Evolutionary conservation across 345 rosid genomes (phyloP), one percentile per base, ranked within the genome.

Genomic region (Eucalyptus marginata): DNA sequence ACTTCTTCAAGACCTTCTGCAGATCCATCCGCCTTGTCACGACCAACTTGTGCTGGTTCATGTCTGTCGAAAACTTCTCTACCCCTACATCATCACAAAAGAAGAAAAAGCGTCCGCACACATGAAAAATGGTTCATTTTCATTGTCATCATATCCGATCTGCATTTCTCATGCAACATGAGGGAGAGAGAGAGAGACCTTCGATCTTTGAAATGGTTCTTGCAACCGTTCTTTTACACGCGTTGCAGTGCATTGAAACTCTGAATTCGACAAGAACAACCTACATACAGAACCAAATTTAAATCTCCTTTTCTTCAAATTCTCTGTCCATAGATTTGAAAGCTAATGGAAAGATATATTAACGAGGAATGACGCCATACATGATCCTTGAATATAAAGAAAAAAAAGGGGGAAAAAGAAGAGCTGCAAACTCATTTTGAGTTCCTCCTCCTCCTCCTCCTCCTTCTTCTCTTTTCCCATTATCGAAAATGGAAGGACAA

Each of bases 181-280:
- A 68, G 24, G 5, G 16, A 68, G 25, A 71, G 51, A 36, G 47
- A 58, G 80, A 68, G 81, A 71, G 58, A 95, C 99, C 98, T 94
- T 96, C 90, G 59, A 90, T 91, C 89, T 94, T 96, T 44, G 96
- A 91, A 86, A 96, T 93, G 88, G 90, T 90, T 91, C 89, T 89
- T 5, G 96, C 97, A n/a, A 95, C 93, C 13, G 89, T 90, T 89
- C 96, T 93, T 90, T 97, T 97, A 85, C 98, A 95, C 79, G 95
- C 97, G 88, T 96, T 94, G 88, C 99, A 97, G 43, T 96, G 91
- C 96, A 97, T 96, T 17, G 95, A 92, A 68, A 95, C 89, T 36
- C 86, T 90, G 87, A 89, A 93, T 88, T 95, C 97, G 10, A 89
- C 94, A 44, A 90, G 92, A 43, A 90, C 91, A 29, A 62, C 91